A percentile compares a stretch with the other conserved stretches of the same genome.
Conservation (phyloP, 2,329 filamentous ascomycete species). For the Shiraia sp. region DNA sequence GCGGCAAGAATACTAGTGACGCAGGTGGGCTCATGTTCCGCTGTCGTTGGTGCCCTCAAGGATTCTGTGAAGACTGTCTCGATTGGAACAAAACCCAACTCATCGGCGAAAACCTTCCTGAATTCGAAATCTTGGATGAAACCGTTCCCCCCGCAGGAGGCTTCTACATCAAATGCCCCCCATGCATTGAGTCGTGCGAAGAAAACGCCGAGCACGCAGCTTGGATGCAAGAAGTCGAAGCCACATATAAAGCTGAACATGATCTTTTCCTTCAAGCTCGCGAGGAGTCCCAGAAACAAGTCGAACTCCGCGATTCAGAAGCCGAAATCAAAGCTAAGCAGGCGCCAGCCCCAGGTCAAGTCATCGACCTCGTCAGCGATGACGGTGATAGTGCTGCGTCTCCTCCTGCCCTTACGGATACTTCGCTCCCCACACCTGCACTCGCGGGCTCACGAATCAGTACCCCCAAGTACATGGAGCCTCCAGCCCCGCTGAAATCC, state of each 20-base stretch:
- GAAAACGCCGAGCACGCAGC: slow-evolving; percentile 25
- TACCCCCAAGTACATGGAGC: slow-evolving; percentile 21
- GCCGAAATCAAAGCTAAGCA: background rate
- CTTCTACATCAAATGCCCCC: slow-evolving; percentile 58
- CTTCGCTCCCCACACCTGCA: slow-evolving; percentile 27
- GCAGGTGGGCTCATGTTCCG: slow-evolving; percentile 56
- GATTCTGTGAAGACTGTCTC: slow-evolving; percentile 63
- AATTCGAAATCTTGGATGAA: slow-evolving; percentile 57
- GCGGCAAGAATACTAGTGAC: slow-evolving; percentile 55
- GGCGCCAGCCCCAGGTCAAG: background rate
- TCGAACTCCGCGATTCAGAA: slow-evolving; percentile 16
- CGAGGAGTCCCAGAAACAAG: slow-evolving; percentile 14
- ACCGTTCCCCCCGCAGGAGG: slow-evolving; percentile 46
- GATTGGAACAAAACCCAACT: slow-evolving; percentile 57
- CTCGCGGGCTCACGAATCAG: slow-evolving; percentile 22
- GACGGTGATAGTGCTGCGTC: slow-evolving; percentile 22
- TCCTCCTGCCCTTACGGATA: slow-evolving; percentile 32
- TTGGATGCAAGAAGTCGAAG: slow-evolving; percentile 4
- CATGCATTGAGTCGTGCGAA: slow-evolving; percentile 38
- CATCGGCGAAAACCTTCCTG: slow-evolving; percentile 56
- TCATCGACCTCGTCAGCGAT: slow-evolving; percentile 10
- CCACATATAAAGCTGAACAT: slow-evolving; percentile 21
- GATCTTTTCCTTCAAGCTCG: slow-evolving; percentile 24
- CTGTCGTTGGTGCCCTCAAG: slow-evolving; percentile 60
- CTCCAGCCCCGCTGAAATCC: background rate